Conservation (phyloP, 768 basidiomycete species). For the Hebeloma cylindrosporum region DNA sequence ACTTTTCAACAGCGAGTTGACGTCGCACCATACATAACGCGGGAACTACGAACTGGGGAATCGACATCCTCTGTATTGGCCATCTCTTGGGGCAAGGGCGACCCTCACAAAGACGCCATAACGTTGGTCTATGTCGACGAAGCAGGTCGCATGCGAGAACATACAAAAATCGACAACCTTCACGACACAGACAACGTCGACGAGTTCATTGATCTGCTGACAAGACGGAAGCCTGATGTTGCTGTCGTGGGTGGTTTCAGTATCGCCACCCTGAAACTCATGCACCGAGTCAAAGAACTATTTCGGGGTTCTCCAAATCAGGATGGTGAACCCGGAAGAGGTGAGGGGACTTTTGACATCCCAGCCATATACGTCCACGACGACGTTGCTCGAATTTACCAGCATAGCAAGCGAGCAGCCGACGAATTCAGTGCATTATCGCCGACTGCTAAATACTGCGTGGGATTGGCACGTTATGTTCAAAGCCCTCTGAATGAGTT, state of each 20-base stretch:
- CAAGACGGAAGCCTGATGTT: constrained; percentile 81
- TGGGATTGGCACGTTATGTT: constrained; percentile 88
- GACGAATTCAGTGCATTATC: constrained; percentile 83
- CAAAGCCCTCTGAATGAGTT: constrained; percentile 96
- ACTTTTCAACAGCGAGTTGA: constrained; percentile 65
- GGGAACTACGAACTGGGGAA: constrained; percentile 68
- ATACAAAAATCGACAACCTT: constrained; percentile 86
- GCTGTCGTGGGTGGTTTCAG: constrained; percentile 89
- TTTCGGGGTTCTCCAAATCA: constrained; percentile 26
- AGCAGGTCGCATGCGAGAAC: constrained; percentile 87
- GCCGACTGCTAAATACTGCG: constrained; percentile 83
- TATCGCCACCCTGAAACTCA: constrained; percentile 73
- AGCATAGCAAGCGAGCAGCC: constrained; percentile 81
- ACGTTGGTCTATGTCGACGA: constrained; percentile 84
- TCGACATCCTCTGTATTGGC: constrained; percentile 79
- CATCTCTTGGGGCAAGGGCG: constrained; percentile 93
- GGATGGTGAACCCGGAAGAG: constrained; percentile 30
- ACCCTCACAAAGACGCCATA: constrained; percentile 88
- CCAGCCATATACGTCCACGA: constrained; percentile 85
- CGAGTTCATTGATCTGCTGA: constrained; percentile 81
- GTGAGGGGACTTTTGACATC: constrained; percentile 52
- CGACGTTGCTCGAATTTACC: constrained; percentile 91
- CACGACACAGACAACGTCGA: constrained; percentile 64
- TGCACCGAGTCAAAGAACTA: constrained; percentile 61
- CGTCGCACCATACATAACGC: constrained; percentile 68